Evolutionary conservation across 805 yeast genomes (phyloP), one percentile per base, ranked within the genome.

Genomic region (Candida silvatica): DNA sequence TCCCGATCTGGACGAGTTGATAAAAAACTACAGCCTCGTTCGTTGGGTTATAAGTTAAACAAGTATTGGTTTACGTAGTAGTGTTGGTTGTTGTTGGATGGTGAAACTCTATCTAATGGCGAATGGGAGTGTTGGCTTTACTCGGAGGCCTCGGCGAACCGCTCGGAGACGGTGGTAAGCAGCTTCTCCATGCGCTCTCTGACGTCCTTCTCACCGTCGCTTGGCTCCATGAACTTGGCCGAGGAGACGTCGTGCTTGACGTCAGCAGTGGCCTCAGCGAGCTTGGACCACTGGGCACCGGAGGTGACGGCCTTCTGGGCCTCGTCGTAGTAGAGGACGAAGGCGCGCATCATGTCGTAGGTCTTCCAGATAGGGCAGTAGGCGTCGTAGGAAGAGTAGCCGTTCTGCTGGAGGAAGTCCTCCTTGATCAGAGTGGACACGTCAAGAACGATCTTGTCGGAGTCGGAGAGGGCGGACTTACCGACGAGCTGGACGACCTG

Each of bases 341-440:
- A 92, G 8, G 88, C 80, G 62, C 83, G 87, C 97, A 92, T 88
- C 98, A 92, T 92, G 59, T 85, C 92, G 50, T 75, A 81, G 31
- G 99, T 92, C 72, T 92, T 92, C 98, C 98, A 92, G 56, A 92
- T 84, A 47, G 99, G 99, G 67, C 99, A 92, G 82, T 87, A 92
- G 26, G 95, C 95, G 64, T 92, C 99, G 59, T 92, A 92, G 29
- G 95, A 69, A 31, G 98, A 92, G 68, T 92, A 92, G 67, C 99
- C 99, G 66, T 92, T 92, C 70, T 92, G 99, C 68, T 92, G 99
- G 60, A 92, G 72, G 79, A 92, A 92, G 65, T 92, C 98, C 63
- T 92, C 98, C 64, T 92, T 92, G 63, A 92, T 80, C 59, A 92
- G 74, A 20, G 71, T 69, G 18, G 97, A 77, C 38, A 90, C 96